Evolutionary conservation across 805 yeast genomes (phyloP).

Genomic region (Yarrowia osloensis): DNA sequence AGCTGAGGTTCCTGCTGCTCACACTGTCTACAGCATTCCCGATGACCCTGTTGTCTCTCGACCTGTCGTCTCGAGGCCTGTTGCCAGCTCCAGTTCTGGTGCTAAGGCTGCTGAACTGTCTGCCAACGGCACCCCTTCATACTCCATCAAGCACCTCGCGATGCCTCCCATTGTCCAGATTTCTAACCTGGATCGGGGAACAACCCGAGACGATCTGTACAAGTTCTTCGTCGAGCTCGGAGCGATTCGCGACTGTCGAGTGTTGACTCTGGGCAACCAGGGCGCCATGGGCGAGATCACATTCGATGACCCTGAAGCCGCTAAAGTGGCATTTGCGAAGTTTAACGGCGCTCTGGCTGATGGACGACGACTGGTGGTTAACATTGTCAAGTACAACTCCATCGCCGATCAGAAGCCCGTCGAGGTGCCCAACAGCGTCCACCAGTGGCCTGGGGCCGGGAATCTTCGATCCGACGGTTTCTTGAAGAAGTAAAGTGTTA

Average conservation of each 20-base stretch:
- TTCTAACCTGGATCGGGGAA: slow-evolving; percentile 41
- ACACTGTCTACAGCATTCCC: not conserved
- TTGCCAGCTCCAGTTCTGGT: not conserved
- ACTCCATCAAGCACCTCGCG: slow-evolving; percentile 34
- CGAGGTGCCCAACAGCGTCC: not conserved
- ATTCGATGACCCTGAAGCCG: slow-evolving; percentile 39
- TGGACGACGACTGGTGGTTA: slow-evolving; percentile 47
- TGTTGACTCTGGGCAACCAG: slow-evolving; percentile 30
- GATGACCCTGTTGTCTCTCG: not conserved
- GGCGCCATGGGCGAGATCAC: slow-evolving; percentile 38
- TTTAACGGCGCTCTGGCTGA: slow-evolving; percentile 53
- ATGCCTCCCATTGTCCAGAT: slow-evolving; percentile 39
- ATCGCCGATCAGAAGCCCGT: slow-evolving; percentile 29
- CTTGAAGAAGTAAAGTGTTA: not conserved
- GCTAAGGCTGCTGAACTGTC: not conserved
- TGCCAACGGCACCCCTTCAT: not conserved
- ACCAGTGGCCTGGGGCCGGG: slow-evolving; percentile 14
- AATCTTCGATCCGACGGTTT: not conserved
- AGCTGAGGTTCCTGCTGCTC: not conserved
- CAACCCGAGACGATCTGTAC: slow-evolving; percentile 40
- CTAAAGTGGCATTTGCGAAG: slow-evolving; percentile 41
- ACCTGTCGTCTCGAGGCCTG: not conserved
- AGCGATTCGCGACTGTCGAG: slow-evolving; percentile 35
- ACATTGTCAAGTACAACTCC: slow-evolving; percentile 37
- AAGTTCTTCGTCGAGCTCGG: slow-evolving; percentile 39